Conservation (phyloP, 176 grass and related monocot genomes). For the Oropetium thomaeum region DNA sequence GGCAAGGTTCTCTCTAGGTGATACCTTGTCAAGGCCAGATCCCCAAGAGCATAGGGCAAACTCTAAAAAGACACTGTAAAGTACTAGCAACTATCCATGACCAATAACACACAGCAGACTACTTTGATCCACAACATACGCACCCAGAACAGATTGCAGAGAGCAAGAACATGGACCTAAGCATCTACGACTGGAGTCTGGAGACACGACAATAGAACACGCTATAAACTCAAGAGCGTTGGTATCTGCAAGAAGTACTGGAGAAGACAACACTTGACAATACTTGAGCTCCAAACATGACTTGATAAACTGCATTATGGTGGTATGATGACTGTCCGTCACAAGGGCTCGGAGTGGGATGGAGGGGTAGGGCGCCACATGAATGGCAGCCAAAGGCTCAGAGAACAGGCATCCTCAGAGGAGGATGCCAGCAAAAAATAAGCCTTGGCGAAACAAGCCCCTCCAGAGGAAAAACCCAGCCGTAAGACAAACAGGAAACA, state of each 20-base stretch:
- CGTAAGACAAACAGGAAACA: constrained; percentile 53
- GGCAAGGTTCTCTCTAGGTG: constrained; percentile 32
- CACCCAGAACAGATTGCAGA: constrained; percentile 13
- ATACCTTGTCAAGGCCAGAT: constrained; percentile 48
- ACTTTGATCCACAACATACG: constrained; percentile 30
- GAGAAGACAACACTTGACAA: constrained; percentile 39
- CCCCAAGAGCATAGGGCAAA: constrained; percentile 54
- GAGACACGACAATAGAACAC: constrained; percentile 22
- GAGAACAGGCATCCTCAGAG: constrained; percentile 48
- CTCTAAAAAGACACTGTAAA: constrained; percentile 49
- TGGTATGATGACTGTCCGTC: constrained; percentile 29
- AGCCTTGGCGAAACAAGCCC: constrained; percentile 48
- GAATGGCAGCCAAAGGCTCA: constrained; percentile 49
- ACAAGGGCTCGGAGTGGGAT: constrained; percentile 51
- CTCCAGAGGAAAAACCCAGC: constrained; percentile 48
- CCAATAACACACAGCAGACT: constrained; percentile 22
- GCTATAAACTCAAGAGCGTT: constrained; percentile 25
- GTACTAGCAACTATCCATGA: constrained; percentile 54
- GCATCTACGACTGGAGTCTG: not conserved
- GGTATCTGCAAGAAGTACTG: constrained; percentile 29
- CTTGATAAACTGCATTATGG: constrained; percentile 60
- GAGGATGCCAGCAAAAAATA: constrained; percentile 61
- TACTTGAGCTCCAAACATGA: constrained; percentile 49
- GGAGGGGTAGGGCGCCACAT: constrained; percentile 39
- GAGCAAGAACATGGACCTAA: constrained; percentile 16